Evolutionary conservation across 2,329 filamentous ascomycete species (phyloP).

Genomic region (Nemania sp.): DNA sequence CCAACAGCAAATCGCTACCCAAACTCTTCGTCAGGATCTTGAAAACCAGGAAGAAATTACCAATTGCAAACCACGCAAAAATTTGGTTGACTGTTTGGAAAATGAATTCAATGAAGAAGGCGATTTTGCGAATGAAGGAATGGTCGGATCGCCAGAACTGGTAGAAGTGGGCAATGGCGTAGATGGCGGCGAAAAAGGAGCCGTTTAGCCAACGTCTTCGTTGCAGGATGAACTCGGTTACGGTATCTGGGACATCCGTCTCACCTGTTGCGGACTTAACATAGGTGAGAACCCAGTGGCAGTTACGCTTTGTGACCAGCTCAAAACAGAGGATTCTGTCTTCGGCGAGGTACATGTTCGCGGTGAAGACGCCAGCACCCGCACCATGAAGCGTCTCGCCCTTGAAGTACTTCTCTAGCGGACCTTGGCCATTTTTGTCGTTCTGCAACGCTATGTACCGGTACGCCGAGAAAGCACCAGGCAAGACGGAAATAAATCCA

Average conservation of each 20-base stretch:
- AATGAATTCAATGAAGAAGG: slow-evolving; percentile 90
- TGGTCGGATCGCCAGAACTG: slow-evolving; percentile 96
- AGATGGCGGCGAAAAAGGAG: slow-evolving; percentile 97
- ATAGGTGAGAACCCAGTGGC: slow-evolving; percentile 96
- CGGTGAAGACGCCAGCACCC: slow-evolving; percentile 96
- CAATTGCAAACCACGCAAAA: slow-evolving; percentile 98
- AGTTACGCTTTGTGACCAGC: slow-evolving; percentile 96
- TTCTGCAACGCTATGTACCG: slow-evolving; percentile 97
- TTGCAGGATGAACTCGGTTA: slow-evolving; percentile 95
- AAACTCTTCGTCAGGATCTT: slow-evolving; percentile 93
- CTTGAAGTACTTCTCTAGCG: slow-evolving; percentile 98
- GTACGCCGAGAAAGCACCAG: slow-evolving; percentile 94
- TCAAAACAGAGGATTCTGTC: slow-evolving; percentile 98
- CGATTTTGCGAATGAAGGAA: slow-evolving; percentile 85
- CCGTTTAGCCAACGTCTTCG: slow-evolving; percentile 97
- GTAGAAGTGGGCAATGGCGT: slow-evolving; percentile 94
- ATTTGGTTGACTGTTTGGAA: slow-evolving; percentile 98
- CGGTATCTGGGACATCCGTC: slow-evolving; percentile 94
- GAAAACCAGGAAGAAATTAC: slow-evolving; percentile 99
- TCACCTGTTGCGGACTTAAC: slow-evolving; percentile 98
- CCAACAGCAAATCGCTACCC: slow-evolving; percentile 75
- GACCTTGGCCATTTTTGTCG: slow-evolving; percentile 93
- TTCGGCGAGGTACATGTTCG: slow-evolving; percentile 94
- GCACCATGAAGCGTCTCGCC: slow-evolving; percentile 96
- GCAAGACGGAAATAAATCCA: slow-evolving; percentile 96